Percentiles rank a stretch among this genome's conserved stretches.
These are phyloP conservation scores for Oryza officinalis DNA, from an alignment of 176 grass and related monocot species.

Conservation along the genomic window DNA sequence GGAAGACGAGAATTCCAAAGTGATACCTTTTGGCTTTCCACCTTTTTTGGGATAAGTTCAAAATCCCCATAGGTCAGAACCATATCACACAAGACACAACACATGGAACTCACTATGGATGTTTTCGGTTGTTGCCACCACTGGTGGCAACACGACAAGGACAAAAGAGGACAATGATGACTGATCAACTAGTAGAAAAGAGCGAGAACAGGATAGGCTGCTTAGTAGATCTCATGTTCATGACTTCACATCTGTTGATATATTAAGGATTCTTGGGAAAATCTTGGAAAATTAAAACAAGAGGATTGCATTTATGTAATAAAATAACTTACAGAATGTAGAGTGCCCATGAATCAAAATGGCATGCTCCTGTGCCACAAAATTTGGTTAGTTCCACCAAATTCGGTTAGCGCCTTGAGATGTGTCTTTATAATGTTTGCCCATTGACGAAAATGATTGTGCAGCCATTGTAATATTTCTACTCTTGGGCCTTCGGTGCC, in stretches of 20 bases:
- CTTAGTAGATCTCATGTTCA: neutral
- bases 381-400: neutral
- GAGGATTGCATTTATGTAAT: neutral
- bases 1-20: neutral
- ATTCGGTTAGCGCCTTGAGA: neutral
- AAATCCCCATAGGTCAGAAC: neutral
- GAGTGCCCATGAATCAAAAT: neutral
- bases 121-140: neutral
- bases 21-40: neutral
- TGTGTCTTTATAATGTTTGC: neutral
- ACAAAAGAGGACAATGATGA: neutral
- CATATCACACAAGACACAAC: neutral
- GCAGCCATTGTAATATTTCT: neutral
- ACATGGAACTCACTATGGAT: neutral
- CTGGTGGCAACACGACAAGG: neutral
- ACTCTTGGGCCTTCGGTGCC: neutral
- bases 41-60: neutral
- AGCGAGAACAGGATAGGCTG: neutral
- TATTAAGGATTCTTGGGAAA: neutral
- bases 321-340: neutral
- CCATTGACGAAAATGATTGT: neutral
- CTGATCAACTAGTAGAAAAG: neutral
- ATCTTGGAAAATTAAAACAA: neutral
- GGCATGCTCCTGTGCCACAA: neutral
- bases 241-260: neutral